Conservation (phyloP, 371 early-diverging fungal species). For the Haplosporangium sp. region DNA sequence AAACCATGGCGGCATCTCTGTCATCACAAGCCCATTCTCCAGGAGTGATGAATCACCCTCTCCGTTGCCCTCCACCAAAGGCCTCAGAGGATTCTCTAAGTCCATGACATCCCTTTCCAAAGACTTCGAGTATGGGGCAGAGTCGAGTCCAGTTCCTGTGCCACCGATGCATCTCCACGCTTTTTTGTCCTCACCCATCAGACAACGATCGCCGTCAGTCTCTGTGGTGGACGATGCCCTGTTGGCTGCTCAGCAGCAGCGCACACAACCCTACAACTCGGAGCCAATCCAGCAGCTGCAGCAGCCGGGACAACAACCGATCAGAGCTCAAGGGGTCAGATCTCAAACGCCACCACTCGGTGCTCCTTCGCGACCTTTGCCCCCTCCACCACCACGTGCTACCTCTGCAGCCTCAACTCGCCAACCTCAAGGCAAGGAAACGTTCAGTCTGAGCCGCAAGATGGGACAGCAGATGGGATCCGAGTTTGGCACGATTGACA, state of each 20-base stretch:
- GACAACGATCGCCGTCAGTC: slow-evolving; percentile 41
- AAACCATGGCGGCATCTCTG: slow-evolving; percentile 15
- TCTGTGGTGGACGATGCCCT: slow-evolving; percentile 39
- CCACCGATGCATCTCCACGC: slow-evolving; percentile 8
- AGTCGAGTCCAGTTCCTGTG: slow-evolving; percentile 3
- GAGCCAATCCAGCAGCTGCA: not conserved
- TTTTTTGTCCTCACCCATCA: not conserved
- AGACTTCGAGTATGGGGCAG: slow-evolving; percentile 17
- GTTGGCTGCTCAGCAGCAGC: slow-evolving; percentile 14
- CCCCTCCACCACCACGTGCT: slow-evolving; percentile 26
- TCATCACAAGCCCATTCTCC: slow-evolving; percentile 10
- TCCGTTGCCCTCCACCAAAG: not conserved
- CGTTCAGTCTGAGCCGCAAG: slow-evolving; percentile 28
- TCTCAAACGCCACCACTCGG: slow-evolving; percentile 23
- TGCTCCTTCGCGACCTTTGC: slow-evolving; percentile 17
- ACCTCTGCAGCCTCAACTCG: slow-evolving; percentile 16
- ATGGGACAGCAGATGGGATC: slow-evolving; percentile 42
- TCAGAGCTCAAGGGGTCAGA: not conserved
- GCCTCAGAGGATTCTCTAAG: slow-evolving; percentile 14
- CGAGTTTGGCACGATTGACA: slow-evolving; percentile 35
- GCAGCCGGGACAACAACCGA: not conserved
- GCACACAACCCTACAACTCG: slow-evolving; percentile 5
- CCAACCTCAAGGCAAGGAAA: slow-evolving; percentile 14
- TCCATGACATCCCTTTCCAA: slow-evolving; percentile 38
- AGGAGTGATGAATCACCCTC: not conserved